Conservation (phyloP, 2,329 filamentous ascomycete species). For the Cladosporium austrohemisphaericum region DNA sequence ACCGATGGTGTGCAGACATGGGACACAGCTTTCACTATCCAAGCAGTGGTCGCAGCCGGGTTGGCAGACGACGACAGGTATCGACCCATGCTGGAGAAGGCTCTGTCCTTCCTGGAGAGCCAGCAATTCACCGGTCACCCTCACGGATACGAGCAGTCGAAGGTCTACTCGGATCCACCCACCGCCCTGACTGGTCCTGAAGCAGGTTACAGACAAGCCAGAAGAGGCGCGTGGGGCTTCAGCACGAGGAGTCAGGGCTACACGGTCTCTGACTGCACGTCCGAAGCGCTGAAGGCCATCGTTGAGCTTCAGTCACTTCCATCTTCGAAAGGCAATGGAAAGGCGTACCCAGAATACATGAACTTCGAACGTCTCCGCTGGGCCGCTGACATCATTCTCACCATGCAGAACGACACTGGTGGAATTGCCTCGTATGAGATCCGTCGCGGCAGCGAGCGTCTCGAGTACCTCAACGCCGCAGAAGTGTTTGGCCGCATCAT, state of each 20-base stretch:
- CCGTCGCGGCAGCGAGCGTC: conserved; percentile 68
- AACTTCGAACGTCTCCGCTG: conserved; percentile 77
- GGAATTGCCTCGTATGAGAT: conserved; percentile 89
- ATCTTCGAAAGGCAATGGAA: conserved; percentile 35
- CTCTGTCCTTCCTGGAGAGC: conserved; percentile 78
- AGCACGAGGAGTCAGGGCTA: conserved; percentile 92
- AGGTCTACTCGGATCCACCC: conserved; percentile 30
- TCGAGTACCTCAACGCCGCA: conserved; percentile 89
- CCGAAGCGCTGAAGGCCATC: conserved; percentile 83
- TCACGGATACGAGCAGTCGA: conserved; percentile 66
- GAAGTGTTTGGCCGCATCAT: conserved; percentile 97
- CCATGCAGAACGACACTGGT: conserved; percentile 83
- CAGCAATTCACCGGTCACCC: conserved; percentile 89
- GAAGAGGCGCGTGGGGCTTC: conserved; percentile 95
- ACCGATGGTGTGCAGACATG: conserved; percentile 98
- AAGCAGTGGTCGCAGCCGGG: conserved; percentile 74
- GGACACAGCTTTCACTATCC: conserved; percentile 90
- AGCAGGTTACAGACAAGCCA: conserved; percentile 70
- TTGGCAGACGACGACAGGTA: conserved; percentile 74
- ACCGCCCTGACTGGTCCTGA: conserved; percentile 28
- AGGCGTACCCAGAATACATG: conserved; percentile 64
- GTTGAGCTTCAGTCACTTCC: conserved; percentile 77
- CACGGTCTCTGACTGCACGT: conserved; percentile 89
- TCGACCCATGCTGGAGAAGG: conserved; percentile 76
- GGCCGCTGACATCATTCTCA: conserved; percentile 82